These are phyloP conservation scores for Phytophthora pisi DNA, from an alignment of 352 stramenopile species.

Conservation along the genomic window DNA sequence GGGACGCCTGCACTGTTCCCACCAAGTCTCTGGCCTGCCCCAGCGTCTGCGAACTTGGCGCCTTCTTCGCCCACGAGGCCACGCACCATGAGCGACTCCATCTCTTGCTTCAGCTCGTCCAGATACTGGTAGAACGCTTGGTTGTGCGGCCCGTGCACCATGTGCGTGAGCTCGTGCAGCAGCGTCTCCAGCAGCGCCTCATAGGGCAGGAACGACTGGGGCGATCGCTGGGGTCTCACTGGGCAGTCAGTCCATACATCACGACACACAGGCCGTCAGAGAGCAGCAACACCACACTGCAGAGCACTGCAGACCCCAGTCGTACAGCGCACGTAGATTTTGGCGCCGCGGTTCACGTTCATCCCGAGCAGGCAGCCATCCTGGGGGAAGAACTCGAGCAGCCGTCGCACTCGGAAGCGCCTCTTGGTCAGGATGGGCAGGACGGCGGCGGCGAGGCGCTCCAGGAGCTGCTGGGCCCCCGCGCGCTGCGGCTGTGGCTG, in stretches of 20 bases:
- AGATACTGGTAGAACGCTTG: constrained; percentile 70
- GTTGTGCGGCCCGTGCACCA: constrained; percentile 72
- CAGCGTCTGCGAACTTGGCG: constrained; percentile 50
- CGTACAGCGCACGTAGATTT: constrained; percentile 75
- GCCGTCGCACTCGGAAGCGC: constrained; percentile 53
- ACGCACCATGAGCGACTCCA: constrained; percentile 63
- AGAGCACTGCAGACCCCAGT: not conserved
- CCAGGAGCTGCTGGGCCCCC: constrained; percentile 48
- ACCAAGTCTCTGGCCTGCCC: constrained; percentile 44
- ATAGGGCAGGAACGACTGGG: constrained; percentile 50
- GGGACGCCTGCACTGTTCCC: constrained; percentile 6
- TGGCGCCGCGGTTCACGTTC: constrained; percentile 77
- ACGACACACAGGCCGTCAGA: not conserved
- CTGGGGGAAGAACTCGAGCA: constrained; percentile 79
- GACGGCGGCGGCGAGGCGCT: constrained; percentile 55
- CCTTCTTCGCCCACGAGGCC: constrained; percentile 51
- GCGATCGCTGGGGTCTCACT: constrained; percentile 22
- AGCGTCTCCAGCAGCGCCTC: constrained; percentile 73
- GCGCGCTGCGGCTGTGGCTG: constrained; percentile 20
- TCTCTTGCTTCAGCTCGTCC: constrained; percentile 64
- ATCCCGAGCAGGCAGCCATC: constrained; percentile 67
- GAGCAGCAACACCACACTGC: not conserved
- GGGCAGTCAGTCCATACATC: not conserved
- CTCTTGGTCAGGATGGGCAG: constrained; percentile 62
- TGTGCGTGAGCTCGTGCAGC: constrained; percentile 77